phyloP scores from a whole-genome alignment of 2,329 filamentous ascomycete genomes.

The Botrytis hyacinthi region DNA sequence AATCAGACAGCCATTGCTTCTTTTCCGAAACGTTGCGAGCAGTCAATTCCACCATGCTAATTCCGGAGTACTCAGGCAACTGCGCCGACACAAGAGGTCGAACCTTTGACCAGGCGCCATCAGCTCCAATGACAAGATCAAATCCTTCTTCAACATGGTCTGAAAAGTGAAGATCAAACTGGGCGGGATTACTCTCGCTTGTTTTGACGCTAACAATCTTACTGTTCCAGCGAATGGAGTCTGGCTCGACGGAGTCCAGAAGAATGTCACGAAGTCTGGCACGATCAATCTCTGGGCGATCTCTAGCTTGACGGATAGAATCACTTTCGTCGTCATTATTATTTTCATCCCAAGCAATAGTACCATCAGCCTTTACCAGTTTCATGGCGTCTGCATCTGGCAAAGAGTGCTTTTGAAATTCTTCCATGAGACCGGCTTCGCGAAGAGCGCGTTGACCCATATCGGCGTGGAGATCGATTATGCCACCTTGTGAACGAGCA shows the following conservation, averaged over 20 bases:
- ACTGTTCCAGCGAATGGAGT: conserved; percentile 42
- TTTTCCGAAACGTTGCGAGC: conserved; percentile 36
- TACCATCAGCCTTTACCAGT: conserved; percentile 39
- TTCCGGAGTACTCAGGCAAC: conserved; percentile 43
- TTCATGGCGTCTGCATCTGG: conserved; percentile 45
- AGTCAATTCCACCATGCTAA: conserved; percentile 35
- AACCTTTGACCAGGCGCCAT: conserved; percentile 44
- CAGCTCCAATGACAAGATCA: conserved; percentile 44
- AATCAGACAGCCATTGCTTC: conserved; percentile 41
- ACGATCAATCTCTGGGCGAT: conserved; percentile 44
- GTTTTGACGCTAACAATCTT: conserved; percentile 37
- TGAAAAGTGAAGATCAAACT: conserved; percentile 26
- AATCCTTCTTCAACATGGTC: conserved; percentile 30
- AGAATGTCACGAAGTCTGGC: conserved; percentile 41
- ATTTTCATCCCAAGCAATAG: conserved; percentile 27
- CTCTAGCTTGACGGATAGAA: conserved; percentile 7
- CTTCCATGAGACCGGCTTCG: conserved; percentile 36
- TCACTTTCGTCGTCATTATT: conserved; percentile 7
- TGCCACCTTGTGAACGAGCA: conserved; percentile 40
- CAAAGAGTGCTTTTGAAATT: conserved; percentile 40
- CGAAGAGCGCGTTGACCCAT: conserved; percentile 38
- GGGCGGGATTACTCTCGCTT: conserved; percentile 13
- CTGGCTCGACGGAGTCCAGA: conserved; percentile 35
- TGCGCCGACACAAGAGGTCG: conserved; percentile 36
- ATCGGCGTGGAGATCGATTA: conserved; percentile 47